Conservation (phyloP, 2,329 filamentous ascomycete genomes). For the Colletotrichum sp. region DNA sequence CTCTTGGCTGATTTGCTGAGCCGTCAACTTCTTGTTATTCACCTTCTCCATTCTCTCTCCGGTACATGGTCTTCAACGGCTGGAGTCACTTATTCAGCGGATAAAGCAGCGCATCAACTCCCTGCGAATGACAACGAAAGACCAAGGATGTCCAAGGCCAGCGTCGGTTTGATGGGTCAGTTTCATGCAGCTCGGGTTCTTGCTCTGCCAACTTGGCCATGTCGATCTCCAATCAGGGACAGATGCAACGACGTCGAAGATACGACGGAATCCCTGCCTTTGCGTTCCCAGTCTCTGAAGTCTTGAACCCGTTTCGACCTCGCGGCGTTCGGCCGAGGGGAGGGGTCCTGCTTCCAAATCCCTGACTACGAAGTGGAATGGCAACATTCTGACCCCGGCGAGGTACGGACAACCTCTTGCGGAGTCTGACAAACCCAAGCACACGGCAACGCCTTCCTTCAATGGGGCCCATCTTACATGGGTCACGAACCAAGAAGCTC, state of each 20-base stretch:
- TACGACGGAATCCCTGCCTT: background rate
- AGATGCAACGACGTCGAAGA: background rate
- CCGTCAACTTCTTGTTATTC: background rate
- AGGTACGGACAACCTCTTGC: background rate
- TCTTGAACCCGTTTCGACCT: background rate
- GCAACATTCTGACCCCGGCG: background rate
- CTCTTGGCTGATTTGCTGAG: background rate
- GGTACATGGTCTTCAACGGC: background rate
- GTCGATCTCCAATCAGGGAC: background rate
- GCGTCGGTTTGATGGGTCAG: background rate
- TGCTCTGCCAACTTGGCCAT: background rate
- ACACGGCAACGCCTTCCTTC: background rate
- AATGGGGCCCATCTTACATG: background rate
- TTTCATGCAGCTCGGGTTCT: background rate
- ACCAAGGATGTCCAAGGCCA: background rate
- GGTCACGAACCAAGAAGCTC: background rate
- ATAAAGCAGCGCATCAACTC: background rate
- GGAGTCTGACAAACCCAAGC: background rate
- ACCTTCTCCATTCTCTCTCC: background rate
- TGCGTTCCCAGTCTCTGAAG: background rate
- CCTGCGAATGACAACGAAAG: background rate
- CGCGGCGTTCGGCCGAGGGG: background rate
- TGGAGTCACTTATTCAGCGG: background rate
- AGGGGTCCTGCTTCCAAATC: background rate
- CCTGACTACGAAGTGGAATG: background rate